phyloP scores from a whole-genome alignment of 2,329 filamentous ascomycete genomes.

The Biscogniauxia sp. region DNA sequence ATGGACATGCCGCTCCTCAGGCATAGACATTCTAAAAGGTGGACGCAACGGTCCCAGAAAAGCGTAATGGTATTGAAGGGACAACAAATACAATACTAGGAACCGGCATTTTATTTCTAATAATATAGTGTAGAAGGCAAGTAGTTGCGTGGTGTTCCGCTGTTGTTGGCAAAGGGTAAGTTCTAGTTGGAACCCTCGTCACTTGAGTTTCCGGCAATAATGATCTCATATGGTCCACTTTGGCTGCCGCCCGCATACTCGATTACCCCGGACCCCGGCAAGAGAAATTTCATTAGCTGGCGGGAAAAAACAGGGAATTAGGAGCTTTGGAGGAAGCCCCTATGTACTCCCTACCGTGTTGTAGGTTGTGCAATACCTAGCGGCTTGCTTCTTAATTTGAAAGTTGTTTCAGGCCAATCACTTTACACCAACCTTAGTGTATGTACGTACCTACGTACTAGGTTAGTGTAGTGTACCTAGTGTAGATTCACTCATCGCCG shows the following conservation, averaged over 20 bases:
- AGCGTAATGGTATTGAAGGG: neutral
- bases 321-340: neutral
- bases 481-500: too few species aligned
- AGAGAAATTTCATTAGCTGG: neutral
- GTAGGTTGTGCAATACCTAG: neutral
- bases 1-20: conserved; percentile 17
- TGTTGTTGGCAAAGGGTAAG: too few species aligned
- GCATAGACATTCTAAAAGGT: conserved; percentile 21
- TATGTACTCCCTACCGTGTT: neutral
- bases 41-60: neutral
- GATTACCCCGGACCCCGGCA: neutral
- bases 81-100: neutral
- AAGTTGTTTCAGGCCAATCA: too few species aligned
- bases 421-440: too few species aligned
- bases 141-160: too few species aligned
- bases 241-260: neutral
- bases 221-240: conserved; percentile 1
- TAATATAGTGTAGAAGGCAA: too few species aligned
- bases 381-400: too few species aligned
- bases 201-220: neutral
- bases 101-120: neutral
- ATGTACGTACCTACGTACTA: too few species aligned
- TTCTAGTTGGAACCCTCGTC: too few species aligned
- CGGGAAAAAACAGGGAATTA: neutral
- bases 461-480: too few species aligned